Evolutionary conservation across 176 grass and related monocot species (phyloP).

Genomic region (Oryza nivara): DNA sequence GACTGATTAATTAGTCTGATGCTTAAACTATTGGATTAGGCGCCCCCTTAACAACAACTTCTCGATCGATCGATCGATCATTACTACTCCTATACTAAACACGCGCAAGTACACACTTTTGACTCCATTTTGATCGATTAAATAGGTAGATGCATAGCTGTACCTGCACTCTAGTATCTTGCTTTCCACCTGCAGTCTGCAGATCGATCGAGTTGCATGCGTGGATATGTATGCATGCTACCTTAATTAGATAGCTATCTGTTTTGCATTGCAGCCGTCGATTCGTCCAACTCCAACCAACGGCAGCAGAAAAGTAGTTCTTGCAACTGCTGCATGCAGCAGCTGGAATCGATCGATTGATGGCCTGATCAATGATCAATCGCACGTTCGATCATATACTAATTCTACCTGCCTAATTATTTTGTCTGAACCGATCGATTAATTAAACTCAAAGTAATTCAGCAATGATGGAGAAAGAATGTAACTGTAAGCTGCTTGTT

Average conservation of each 20-base stretch:
- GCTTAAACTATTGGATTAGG: background rate
- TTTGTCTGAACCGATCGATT: background rate
- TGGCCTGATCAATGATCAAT: background rate
- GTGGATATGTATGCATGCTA: background rate
- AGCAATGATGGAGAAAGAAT: too few species aligned
- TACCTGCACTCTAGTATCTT: background rate
- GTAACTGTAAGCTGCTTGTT: too few species aligned
- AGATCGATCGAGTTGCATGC: background rate
- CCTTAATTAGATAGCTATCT: background rate
- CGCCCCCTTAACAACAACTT: background rate
- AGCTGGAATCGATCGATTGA: background rate
- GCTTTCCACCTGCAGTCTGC: background rate
- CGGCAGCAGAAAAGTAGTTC: background rate
- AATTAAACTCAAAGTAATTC: background rate
- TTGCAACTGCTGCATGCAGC: background rate
- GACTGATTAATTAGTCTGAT: background rate
- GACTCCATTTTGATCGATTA: background rate
- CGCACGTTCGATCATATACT: background rate
- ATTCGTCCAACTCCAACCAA: background rate
- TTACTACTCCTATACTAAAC: background rate
- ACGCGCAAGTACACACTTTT: background rate
- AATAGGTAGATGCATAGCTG: background rate
- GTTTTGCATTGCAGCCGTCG: background rate
- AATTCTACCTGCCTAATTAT: background rate
- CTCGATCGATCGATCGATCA: background rate